These are phyloP conservation scores for Colletotrichum eremochloae DNA, from an alignment of 2,329 filamentous ascomycete species.

Conservation along the genomic window DNA sequence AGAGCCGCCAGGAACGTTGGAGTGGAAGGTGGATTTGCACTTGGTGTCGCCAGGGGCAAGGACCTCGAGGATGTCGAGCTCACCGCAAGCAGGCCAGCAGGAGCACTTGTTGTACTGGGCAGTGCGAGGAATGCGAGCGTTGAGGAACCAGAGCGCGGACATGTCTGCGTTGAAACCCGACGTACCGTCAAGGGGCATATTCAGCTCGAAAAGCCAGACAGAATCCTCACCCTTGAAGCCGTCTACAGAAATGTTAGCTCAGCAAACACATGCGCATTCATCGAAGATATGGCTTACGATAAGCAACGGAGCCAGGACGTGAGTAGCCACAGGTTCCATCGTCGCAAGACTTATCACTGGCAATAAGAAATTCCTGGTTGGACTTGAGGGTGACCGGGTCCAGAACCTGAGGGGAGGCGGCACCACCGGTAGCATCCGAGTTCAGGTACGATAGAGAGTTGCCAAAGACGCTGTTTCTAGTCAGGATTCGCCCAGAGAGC, in stretches of 20 bases:
- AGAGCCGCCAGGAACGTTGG: constrained; percentile 72
- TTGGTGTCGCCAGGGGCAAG: constrained; percentile 74
- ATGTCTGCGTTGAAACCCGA: constrained; percentile 72
- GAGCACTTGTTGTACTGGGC: constrained; percentile 79
- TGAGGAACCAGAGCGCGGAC: constrained; percentile 83
- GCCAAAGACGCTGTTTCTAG: constrained; percentile 55
- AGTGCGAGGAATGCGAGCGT: constrained; percentile 78
- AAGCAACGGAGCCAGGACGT: constrained; percentile 59
- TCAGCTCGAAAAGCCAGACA: constrained; percentile 79
- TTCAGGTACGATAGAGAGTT: constrained; percentile 62
- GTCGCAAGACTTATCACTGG: constrained; percentile 59
- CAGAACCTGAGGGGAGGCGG: constrained; percentile 56
- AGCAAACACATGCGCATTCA: no score
- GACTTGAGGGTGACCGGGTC: constrained; percentile 56
- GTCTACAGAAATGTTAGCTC: constrained; percentile 58
- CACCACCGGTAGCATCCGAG: constrained; percentile 55
- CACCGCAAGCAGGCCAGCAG: constrained; percentile 81
- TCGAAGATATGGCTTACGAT: constrained; percentile 52
- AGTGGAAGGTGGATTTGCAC: constrained; percentile 79
- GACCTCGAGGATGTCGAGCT: constrained; percentile 82
- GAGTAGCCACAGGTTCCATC: constrained; percentile 57
- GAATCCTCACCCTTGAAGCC: constrained; percentile 75
- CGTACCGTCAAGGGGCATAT: constrained; percentile 74
- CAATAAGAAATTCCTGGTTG: constrained; percentile 61
- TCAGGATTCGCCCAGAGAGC: background rate